Evolutionary conservation across 2,329 filamentous ascomycete species (phyloP).

Genomic region (Alternaria tenuissima): DNA sequence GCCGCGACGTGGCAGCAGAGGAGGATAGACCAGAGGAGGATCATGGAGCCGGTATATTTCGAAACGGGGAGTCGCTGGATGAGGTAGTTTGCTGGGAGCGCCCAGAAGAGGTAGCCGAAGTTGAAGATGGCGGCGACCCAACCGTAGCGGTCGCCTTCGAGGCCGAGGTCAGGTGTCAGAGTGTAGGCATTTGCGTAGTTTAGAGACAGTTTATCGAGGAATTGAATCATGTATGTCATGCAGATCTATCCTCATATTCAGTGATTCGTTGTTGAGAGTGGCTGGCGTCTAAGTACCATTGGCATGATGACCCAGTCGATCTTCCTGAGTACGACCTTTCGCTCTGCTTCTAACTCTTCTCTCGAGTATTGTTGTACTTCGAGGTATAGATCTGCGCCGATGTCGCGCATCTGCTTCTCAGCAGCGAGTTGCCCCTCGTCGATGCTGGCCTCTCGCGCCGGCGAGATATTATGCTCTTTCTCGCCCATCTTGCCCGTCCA

Average conservation of each 20-base stretch:
- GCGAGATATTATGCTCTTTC: conserved; percentile 33
- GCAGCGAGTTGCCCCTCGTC: conserved; percentile 39
- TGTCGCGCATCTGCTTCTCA: conserved; percentile 53
- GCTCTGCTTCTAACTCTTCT: conserved; percentile 56
- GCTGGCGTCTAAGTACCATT: conserved; percentile 42
- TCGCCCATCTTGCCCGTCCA: conserved; percentile 26
- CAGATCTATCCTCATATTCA: conserved; percentile 36
- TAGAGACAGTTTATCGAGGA: conserved; percentile 55
- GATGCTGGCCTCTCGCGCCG: conserved; percentile 34
- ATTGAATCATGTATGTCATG: conserved; percentile 58
- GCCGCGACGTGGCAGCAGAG: conserved; percentile 54
- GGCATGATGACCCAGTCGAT: conserved; percentile 59
- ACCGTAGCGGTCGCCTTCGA: conserved; percentile 50
- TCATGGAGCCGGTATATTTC: conserved; percentile 50
- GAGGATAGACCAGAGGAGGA: conserved; percentile 56
- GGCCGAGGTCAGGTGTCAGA: conserved; percentile 47
- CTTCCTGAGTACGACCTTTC: conserved; percentile 53
- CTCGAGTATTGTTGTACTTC: conserved; percentile 55
- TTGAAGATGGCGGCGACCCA: conserved; percentile 57
- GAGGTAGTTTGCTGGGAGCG: conserved; percentile 50
- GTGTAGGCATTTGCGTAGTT: conserved; percentile 53
- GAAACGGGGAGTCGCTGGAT: conserved; percentile 49
- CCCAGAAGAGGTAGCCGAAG: conserved; percentile 56
- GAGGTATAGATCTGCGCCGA: conserved; percentile 56
- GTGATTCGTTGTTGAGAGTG: not conserved